Base-by-base conservation (phyloP, 192 early-diverging fungal species). In the Coemansia sp. region DNA sequence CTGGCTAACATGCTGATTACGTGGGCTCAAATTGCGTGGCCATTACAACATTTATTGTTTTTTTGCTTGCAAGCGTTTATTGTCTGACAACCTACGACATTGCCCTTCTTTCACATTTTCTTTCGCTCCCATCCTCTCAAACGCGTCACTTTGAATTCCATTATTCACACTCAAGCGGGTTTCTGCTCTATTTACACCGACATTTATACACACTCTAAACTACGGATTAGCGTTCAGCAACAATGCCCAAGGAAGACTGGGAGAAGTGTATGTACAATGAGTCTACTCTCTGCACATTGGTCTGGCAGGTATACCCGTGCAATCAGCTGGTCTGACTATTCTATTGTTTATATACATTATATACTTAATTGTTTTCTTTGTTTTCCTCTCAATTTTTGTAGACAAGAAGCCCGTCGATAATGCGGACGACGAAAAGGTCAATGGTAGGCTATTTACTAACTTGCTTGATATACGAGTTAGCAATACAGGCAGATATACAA, bases 161-260 rank as follows among this genome's bases (percentile, higher is more conserved):
- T 3, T 42, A n/a, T 3, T 5, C 19, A 44, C n/a, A n/a, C n/a
- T n/a, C n/a, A n/a, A n/a, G n/a, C n/a, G n/a, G n/a, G 11, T 49
- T 38, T 49, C 9, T 5, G 21, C 48, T 52, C 40, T 60, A 17
- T 51, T 51, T 51, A 24, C 22, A 60, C 24, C 17, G 25, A n/a
- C n/a, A n/a, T n/a, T n/a, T n/a, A n/a, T 39, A 52, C 53, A 55
- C 39, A 42, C 39, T 25, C 15, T 33, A 33, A 39, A 34, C 3
- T 39, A 59, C n/a, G 30, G 47, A 49, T 38, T 24, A 49, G 46
- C 57, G 9, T 50, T 19, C 53, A 8, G 19, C 17, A 23, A 53
- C 27, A 56, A 78, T 78, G 66, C 94, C 94, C 63, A 95, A 94
- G 81, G 82, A 83, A 53, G 85, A 95, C 78, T 98, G 96, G 96